Evolutionary conservation across 352 stramenopile genomes (phyloP).

Genomic region (Elongisporangium senticosum): DNA sequence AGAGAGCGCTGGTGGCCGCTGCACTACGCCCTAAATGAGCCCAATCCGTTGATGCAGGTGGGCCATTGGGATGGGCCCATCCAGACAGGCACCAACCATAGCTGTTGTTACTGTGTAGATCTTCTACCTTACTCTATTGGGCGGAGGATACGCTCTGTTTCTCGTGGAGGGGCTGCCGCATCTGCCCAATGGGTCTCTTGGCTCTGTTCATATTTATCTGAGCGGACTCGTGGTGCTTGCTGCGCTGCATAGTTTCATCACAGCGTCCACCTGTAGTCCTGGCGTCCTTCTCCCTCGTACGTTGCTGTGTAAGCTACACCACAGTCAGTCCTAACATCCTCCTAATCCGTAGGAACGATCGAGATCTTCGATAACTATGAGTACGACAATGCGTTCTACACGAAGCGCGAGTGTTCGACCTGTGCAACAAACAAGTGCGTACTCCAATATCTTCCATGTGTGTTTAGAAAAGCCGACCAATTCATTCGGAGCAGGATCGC

Average conservation of each 20-base stretch:
- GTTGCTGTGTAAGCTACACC: neutral
- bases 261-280: constrained; percentile 30
- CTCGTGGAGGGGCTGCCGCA: constrained; percentile 34
- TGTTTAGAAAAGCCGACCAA: neutral
- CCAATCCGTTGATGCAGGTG: constrained; percentile 22
- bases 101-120: constrained; percentile 20
- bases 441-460: neutral
- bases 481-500: constrained; percentile 24
- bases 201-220: constrained; percentile 37
- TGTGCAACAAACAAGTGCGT: constrained; percentile 45
- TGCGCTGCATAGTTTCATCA: constrained; percentile 46
- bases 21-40: constrained; percentile 20
- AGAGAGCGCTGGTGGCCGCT: constrained; percentile 3
- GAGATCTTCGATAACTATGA: constrained; percentile 49
- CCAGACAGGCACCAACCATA: constrained; percentile 1
- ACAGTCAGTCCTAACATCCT: neutral
- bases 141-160: constrained; percentile 54
- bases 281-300: constrained; percentile 41
- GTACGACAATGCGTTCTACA: constrained; percentile 42
- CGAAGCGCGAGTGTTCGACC: constrained; percentile 27
- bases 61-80: neutral
- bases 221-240: constrained; percentile 29
- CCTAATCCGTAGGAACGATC: constrained; percentile 26
- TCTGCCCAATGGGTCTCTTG: constrained; percentile 34
- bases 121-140: constrained; percentile 57